Percentiles rank a stretch among this genome's conserved stretches.
Conservation (phyloP, 805 yeast species). For the Scheffersomyces spartinae region DNA sequence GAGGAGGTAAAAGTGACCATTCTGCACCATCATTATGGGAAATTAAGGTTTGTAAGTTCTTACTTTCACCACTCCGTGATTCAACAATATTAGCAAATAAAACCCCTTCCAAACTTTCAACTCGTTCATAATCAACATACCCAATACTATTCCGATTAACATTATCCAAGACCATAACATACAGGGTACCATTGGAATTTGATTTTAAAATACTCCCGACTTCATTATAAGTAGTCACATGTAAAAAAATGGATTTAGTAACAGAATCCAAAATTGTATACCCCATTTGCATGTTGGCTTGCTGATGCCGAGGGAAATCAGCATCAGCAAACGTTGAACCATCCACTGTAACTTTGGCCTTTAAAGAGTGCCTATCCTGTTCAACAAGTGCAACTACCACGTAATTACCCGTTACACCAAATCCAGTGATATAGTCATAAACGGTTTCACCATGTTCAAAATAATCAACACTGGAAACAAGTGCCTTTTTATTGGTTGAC, state of each 20-base stretch:
- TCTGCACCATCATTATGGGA: constrained; percentile 88
- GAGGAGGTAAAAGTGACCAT: constrained; percentile 69
- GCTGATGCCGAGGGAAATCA: constrained; percentile 56
- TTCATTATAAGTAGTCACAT: constrained; percentile 64
- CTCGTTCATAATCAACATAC: constrained; percentile 79
- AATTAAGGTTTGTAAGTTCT: constrained; percentile 58
- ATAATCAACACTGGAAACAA: constrained; percentile 41
- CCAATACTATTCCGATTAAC: constrained; percentile 71
- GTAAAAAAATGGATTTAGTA: constrained; percentile 66
- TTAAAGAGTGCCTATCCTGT: constrained; percentile 33
- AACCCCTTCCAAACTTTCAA: constrained; percentile 79
- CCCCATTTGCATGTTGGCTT: constrained; percentile 38
- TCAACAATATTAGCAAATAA: constrained; percentile 63
- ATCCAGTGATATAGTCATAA: constrained; percentile 57
- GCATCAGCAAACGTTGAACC: constrained; percentile 72
- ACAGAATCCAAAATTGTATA: constrained; percentile 73
- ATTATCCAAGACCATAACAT: constrained; percentile 50
- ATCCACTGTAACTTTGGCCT: constrained; percentile 68
- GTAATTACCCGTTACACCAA: constrained; percentile 60
- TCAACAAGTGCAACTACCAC: constrained; percentile 58
- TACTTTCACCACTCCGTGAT: constrained; percentile 32
- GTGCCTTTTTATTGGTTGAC: constrained; percentile 14
- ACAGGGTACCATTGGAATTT: constrained; percentile 84
- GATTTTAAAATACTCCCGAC: constrained; percentile 78
- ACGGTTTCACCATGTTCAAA: constrained; percentile 31